Percentiles rank a stretch among this genome's conserved stretches.
phyloP scores from a whole-genome alignment of 23 red algal species.

The Gracilariopsis chorda region DNA sequence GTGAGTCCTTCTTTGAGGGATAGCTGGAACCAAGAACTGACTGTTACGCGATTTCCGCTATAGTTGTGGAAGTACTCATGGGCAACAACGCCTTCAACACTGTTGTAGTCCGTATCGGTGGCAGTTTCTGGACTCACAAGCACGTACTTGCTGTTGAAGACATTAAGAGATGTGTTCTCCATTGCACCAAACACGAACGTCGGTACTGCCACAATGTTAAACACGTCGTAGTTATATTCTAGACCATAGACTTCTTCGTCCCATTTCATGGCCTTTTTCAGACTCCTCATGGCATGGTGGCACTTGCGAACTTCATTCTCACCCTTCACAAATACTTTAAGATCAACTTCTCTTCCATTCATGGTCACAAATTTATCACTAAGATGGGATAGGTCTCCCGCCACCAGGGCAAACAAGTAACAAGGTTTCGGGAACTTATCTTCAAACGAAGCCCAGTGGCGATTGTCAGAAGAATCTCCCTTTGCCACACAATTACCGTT shows the following conservation, averaged over 20 bases:
- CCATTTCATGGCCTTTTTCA: slow-evolving; percentile 97
- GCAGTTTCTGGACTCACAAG: slow-evolving; percentile 90
- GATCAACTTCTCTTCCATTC: slow-evolving; percentile 65
- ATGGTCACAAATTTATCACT: slow-evolving; percentile 85
- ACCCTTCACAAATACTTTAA: slow-evolving; percentile 81
- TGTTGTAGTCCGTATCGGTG: slow-evolving; percentile 91
- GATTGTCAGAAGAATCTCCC: background rate
- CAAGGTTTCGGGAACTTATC: slow-evolving; percentile 89
- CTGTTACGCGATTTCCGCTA: slow-evolving; percentile 94
- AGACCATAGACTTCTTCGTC: slow-evolving; percentile 93
- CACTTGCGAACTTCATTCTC: slow-evolving; percentile 74
- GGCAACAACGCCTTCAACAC: slow-evolving; percentile 79
- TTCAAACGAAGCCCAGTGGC: slow-evolving; percentile 84
- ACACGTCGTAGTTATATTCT: slow-evolving; percentile 95
- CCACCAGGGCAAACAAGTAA: slow-evolving; percentile 96
- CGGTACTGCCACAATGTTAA: slow-evolving; percentile 92
- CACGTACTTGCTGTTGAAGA: slow-evolving; percentile 97
- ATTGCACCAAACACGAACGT: slow-evolving; percentile 98
- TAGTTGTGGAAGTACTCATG: slow-evolving; percentile 99
- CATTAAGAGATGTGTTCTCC: slow-evolving; percentile 97
- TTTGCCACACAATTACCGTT: slow-evolving; percentile 88
- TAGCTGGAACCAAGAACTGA: slow-evolving; percentile 95
- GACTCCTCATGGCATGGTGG: slow-evolving; percentile 80
- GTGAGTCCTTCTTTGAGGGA: slow-evolving; percentile 98
- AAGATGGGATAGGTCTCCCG: slow-evolving; percentile 70